Evolutionary conservation across 768 basidiomycete genomes (phyloP).

Genomic region (Mycena metata): DNA sequence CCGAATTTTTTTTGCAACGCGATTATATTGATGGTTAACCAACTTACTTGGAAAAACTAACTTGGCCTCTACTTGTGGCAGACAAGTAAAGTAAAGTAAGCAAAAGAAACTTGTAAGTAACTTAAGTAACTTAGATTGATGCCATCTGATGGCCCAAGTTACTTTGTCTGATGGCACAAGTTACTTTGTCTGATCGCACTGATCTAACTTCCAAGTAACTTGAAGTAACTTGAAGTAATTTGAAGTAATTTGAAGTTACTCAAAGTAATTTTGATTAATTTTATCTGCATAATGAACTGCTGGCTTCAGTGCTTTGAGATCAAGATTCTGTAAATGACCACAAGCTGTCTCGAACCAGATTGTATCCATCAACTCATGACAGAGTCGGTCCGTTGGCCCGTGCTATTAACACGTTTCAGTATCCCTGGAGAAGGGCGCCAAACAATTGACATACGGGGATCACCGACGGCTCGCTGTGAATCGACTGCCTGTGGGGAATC

Average conservation of each 20-base stretch:
- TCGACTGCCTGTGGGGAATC: neutral
- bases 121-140: slow-evolving; percentile 6
- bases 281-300: too few relatives aligned
- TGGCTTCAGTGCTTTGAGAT: too few relatives aligned
- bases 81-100: slow-evolving; percentile 16
- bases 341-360: neutral
- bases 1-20: too few relatives aligned
- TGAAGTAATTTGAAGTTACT: too few relatives aligned
- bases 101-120: slow-evolving; percentile 15
- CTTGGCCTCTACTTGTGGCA: slow-evolving; percentile 19
- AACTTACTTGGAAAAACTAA: slow-evolving; percentile 17
- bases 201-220: too few relatives aligned
- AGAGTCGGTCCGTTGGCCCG: neutral
- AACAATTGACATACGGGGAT: neutral
- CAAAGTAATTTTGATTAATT: too few relatives aligned
- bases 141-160: too few relatives aligned
- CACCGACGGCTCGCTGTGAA: neutral
- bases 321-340: neutral
- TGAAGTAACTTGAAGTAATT: too few relatives aligned
- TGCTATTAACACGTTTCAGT: slow-evolving; percentile 1
- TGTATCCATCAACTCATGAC: neutral
- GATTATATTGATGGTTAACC: slow-evolving; percentile 17
- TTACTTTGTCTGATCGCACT: too few relatives aligned
- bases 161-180: too few relatives aligned
- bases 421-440: slow-evolving; percentile 1